Evolutionary conservation across 768 basidiomycete species (phyloP), one percentile per base, ranked within the genome.

Genomic region (Pleurotus tuoliensis): DNA sequence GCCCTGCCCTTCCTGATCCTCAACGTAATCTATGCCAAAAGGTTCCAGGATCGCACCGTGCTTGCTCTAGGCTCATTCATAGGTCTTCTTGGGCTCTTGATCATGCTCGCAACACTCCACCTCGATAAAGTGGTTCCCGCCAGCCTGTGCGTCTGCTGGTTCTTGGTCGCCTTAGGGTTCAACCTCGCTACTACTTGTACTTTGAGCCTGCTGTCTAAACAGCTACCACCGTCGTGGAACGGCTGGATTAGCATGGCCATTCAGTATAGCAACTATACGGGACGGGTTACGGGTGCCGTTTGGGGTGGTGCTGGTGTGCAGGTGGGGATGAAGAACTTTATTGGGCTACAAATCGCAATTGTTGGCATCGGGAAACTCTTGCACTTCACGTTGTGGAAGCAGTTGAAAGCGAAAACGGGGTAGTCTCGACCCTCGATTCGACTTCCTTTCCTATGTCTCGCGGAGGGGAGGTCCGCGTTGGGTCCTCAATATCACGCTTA

Each of bases 141-240:
- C 56, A 73, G 81, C 18, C 60, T 75, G 40, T 84, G 80, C 64
- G 86, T 88, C 82, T 87, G 84, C 66, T 88, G 84, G 80, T 83
- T 81, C 62, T 77, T 84, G 40, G 73, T 88, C 20, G 86, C 88
- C 22, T 74, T 88, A 4, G 87, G 88, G 1, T 89, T 88, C 74
- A 88, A 88, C 67, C 71, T 88, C 9, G 80, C 84, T n/a, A 85
- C 79, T 60, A 88, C 85, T 2, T 81, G 83, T 56, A 88, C 87
- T 30, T 71, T 88, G 58, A 84, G 83, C 56, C 65, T 87, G 55
- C 68, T 89, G 24, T 84, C 82, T 59, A 89, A 90, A 67, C 86
- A 86, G 66, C 74, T 88, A 27, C 86, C 87, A 1, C 73, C 76
- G 5, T 68, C 71, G 56, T 88, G 83, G 82, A 88, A 86, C 62